These are phyloP conservation scores for Tricholoma terreum DNA, from an alignment of 768 basidiomycete species.

Conservation along the genomic window DNA sequence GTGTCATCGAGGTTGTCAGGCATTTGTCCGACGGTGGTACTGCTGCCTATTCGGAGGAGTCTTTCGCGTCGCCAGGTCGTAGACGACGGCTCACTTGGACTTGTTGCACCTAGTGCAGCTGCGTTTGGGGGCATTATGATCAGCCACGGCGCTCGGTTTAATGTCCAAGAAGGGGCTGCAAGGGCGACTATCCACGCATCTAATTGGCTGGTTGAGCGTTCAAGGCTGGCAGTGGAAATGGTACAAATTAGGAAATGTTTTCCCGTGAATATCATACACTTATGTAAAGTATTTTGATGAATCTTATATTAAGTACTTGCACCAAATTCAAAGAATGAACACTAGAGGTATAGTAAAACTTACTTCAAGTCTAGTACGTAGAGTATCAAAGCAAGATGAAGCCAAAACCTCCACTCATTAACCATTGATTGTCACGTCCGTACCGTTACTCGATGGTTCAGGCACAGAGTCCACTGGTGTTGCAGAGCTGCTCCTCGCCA, in stretches of 20 bases:
- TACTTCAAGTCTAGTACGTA: not conserved
- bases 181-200: not conserved
- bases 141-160: no score
- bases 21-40: conserved; percentile 15
- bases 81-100: conserved; percentile 46
- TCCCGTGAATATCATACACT: not conserved
- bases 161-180: no score
- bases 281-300: no score
- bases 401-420: not conserved
- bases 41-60: conserved; percentile 52
- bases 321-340: no score
- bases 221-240: not conserved
- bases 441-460: not conserved
- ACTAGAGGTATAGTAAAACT: no score
- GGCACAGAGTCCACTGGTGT: not conserved
- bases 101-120: not conserved
- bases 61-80: conserved; percentile 62
- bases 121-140: no score
- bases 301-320: no score
- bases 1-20: not conserved
- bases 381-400: not conserved
- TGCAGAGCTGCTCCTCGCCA: conserved; percentile 40
- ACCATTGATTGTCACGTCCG: not conserved
- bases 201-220: not conserved
- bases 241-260: not conserved